Evolutionary conservation across 495 filamentous ascomycete species (phyloP).

Genomic region (Daldinia loculata): DNA sequence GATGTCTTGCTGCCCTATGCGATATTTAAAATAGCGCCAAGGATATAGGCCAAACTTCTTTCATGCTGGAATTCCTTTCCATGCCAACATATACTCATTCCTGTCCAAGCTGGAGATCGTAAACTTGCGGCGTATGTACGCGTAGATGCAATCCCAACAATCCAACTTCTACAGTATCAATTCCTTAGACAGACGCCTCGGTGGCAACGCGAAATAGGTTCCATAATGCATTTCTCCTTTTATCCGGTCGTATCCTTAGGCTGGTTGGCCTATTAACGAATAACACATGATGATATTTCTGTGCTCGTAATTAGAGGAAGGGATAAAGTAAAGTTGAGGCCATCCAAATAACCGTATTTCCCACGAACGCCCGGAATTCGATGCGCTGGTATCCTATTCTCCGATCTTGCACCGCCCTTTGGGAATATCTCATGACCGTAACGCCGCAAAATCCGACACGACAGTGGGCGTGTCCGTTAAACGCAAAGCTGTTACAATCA

Average conservation of each 20-base stretch:
- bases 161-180: slow-evolving; percentile 3
- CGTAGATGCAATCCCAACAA: slow-evolving; percentile 9
- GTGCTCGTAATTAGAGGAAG: slow-evolving; percentile 2
- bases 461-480: slow-evolving; percentile 13
- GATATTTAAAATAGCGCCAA: slow-evolving; percentile 4
- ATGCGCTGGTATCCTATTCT: slow-evolving; percentile 27
- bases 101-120: neutral
- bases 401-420: slow-evolving; percentile 20
- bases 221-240: neutral
- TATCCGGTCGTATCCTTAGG: neutral
- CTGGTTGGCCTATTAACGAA: neutral
- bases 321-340: slow-evolving; percentile 13
- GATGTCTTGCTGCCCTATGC: neutral
- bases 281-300: neutral
- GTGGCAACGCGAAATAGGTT: neutral
- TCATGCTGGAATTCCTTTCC: neutral
- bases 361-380: slow-evolving; percentile 30
- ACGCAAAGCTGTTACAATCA: slow-evolving; percentile 6
- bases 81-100: neutral
- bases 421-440: slow-evolving; percentile 25
- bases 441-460: slow-evolving; percentile 32
- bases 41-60: slow-evolving; percentile 3
- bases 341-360: slow-evolving; percentile 11
- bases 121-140: slow-evolving; percentile 15
- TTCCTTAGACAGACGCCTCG: neutral